Conservation (phyloP, 2,329 filamentous ascomycete genomes). For the Diaporthe citrichinensis region DNA sequence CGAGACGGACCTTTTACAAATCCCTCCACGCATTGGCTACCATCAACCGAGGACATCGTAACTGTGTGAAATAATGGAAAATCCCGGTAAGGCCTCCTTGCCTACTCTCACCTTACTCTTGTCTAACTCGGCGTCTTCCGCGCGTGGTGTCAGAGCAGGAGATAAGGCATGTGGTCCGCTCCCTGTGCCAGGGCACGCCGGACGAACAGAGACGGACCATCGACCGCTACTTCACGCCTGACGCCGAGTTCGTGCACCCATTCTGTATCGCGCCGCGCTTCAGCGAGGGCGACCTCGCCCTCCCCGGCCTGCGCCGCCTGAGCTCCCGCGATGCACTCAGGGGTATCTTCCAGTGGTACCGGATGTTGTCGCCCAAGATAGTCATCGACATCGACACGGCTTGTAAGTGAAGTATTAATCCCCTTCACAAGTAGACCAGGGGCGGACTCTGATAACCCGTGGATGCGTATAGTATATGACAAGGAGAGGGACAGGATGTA, state of each 20-base stretch:
- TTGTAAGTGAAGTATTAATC: slow-evolving; percentile 55
- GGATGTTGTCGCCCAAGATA: slow-evolving; percentile 83
- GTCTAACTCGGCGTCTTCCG: slow-evolving; percentile 33
- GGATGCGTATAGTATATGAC: slow-evolving; percentile 73
- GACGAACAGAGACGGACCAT: slow-evolving; percentile 76
- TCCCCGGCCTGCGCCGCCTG: slow-evolving; percentile 59
- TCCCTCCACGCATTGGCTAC: not conserved
- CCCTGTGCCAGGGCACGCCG: slow-evolving; percentile 77
- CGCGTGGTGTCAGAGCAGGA: slow-evolving; percentile 61
- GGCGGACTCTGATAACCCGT: fast-evolving
- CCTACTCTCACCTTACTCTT: not conserved
- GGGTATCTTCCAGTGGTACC: slow-evolving; percentile 86
- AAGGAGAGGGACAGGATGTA: slow-evolving; percentile 77
- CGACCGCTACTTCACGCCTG: slow-evolving; percentile 79
- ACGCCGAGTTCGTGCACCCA: slow-evolving; percentile 83
- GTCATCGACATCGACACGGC: slow-evolving; percentile 74
- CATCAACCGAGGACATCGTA: not conserved
- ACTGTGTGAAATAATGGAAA: slow-evolving; percentile 52
- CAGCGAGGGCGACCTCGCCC: slow-evolving; percentile 48
- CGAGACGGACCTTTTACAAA: not conserved
- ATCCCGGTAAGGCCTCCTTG: slow-evolving; percentile 55
- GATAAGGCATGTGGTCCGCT: slow-evolving; percentile 75
- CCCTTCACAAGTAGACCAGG: not conserved
- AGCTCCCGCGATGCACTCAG: slow-evolving; percentile 78
- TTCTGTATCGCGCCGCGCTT: slow-evolving; percentile 79